Evolutionary conservation across 176 grass and related monocot genomes (phyloP), one percentile per base, ranked within the genome.

Genomic region (Zoysia japonica): DNA sequence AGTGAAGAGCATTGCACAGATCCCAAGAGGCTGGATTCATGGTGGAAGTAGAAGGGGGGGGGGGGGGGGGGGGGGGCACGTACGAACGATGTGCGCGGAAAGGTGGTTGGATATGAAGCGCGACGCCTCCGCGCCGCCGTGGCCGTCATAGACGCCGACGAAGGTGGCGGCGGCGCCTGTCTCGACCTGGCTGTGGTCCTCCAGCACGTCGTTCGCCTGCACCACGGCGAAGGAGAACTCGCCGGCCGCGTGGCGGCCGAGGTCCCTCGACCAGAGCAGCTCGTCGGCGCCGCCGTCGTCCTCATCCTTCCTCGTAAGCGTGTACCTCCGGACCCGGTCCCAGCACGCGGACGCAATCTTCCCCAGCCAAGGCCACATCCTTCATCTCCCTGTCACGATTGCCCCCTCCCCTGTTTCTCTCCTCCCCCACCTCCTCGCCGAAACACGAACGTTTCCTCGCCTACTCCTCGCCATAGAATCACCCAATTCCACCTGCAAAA

Each of bases 141-240:
- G 96, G 3, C 96, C 96, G 70, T 98, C 96, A 50, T 98, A 98
- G 82, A 98, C 92, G 61, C 96, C 96, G 65, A 98, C 69, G 80
- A 98, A 98, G 43, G 88, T 95, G 71, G 92, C 86, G 6, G 75
- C 78, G 36, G 71, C 64, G 36, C 81, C 88, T 5, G 90, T 94
- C 84, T 98, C 96, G 38, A 98, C 96, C 90, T 98, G 96, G 74
- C 96, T 95, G 45, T 98, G 88, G 72, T 98, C 96, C 90, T 98
- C 96, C 28, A 98, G 78, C 61, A 89, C 85, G 71, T 98, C 96
- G 78, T 98, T 98, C 0, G 96, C 96, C 92, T 98, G 96, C 68
- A 90, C 96, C 5, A 98, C 92, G 12, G 96, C 96, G 64, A 98
- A 95, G 36, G 96, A 98, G 75, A 90, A 98, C 68, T 98, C 96